Evolutionary conservation across 345 rosid species (phyloP).

Genomic region (Murraya paniculata): DNA sequence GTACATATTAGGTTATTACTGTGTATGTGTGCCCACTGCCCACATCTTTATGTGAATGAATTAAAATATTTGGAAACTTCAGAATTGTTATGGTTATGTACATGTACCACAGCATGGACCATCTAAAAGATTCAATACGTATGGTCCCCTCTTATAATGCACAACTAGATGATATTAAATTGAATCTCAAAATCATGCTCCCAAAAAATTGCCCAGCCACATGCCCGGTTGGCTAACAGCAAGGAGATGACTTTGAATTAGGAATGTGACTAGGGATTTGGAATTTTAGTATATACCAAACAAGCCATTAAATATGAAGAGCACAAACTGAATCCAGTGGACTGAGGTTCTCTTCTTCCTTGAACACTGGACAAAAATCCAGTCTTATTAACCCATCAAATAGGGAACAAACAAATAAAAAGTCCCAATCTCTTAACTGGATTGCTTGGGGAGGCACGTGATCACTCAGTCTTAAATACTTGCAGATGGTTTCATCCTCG

Average conservation of each 20-base stretch:
- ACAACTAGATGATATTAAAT: not conserved
- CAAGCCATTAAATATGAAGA: not conserved
- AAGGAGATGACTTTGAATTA: not conserved
- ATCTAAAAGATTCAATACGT: not conserved
- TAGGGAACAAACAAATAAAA: not conserved
- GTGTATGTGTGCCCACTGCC: not conserved
- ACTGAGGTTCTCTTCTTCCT: not conserved
- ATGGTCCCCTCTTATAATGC: constrained; percentile 1
- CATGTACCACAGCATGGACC: not conserved
- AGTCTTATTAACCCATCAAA: not conserved
- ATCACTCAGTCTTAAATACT: not conserved
- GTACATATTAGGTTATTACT: not conserved
- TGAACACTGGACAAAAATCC: not conserved
- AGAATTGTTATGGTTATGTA: not conserved
- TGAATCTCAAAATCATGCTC: constrained; percentile 2
- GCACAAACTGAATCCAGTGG: not conserved
- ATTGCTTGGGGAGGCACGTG: constrained; percentile 24
- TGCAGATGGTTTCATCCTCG: constrained; percentile 24
- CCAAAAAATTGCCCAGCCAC: not conserved
- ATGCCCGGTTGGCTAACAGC: not conserved
- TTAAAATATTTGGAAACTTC: not conserved
- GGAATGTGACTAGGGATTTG: not conserved
- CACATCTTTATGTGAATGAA: not conserved
- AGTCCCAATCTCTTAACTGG: constrained; percentile 31
- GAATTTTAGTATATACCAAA: not conserved